phyloP scores from a whole-genome alignment of 2,329 filamentous ascomycete genomes.

The Stagonosporopsis chrysanthemi region DNA sequence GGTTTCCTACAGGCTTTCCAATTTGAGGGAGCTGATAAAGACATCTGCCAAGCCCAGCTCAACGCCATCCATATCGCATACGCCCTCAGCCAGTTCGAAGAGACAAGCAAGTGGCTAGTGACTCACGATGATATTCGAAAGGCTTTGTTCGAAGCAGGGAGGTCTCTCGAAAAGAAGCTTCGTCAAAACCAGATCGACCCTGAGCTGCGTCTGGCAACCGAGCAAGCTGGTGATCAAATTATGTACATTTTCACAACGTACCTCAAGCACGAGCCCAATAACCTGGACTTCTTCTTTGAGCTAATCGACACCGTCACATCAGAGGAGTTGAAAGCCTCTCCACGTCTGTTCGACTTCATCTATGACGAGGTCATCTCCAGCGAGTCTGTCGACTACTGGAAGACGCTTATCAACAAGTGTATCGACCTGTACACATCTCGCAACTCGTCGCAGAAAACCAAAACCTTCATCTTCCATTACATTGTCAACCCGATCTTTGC shows the following conservation, averaged over 20 bases:
- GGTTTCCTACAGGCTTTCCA: conserved; percentile 72
- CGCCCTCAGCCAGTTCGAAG: conserved; percentile 73
- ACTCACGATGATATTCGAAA: conserved; percentile 65
- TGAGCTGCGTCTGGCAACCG: conserved; percentile 79
- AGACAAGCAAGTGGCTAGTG: conserved; percentile 71
- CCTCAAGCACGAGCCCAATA: conserved; percentile 74
- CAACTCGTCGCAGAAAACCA: conserved; percentile 83
- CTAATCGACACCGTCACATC: conserved; percentile 84
- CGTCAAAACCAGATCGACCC: conserved; percentile 73
- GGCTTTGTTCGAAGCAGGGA: conserved; percentile 69
- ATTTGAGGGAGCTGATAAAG: conserved; percentile 68
- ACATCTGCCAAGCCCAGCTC: conserved; percentile 78
- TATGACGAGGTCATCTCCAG: conserved; percentile 85
- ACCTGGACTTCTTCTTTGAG: conserved; percentile 83
- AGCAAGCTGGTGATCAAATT: conserved; percentile 87
- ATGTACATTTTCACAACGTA: conserved; percentile 86
- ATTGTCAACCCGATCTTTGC: conserved; percentile 95
- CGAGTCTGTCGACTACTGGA: conserved; percentile 86
- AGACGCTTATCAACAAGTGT: conserved; percentile 80
- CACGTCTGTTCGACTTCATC: conserved; percentile 80
- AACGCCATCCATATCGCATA: conserved; percentile 88
- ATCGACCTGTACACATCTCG: conserved; percentile 86
- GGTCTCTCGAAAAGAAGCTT: conserved; percentile 78
- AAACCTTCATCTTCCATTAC: conserved; percentile 90
- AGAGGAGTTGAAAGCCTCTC: conserved; percentile 79